Evolutionary conservation across 2,329 filamentous ascomycete species (phyloP), one percentile per base, ranked within the genome.

Genomic region (Aspergillus candidus): DNA sequence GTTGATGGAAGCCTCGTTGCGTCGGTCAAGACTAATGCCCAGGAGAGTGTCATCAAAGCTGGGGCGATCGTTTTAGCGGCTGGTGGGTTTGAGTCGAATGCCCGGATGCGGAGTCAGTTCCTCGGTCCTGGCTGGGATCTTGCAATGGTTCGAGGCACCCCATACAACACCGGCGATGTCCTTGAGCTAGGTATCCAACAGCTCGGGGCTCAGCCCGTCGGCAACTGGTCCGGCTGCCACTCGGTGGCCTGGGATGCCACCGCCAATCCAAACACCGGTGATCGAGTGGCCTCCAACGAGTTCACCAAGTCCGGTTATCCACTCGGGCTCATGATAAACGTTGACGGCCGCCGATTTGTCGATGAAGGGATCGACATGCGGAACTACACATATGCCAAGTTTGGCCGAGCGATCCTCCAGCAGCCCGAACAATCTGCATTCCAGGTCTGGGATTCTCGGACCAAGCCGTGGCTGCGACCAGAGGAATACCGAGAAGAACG

Each of bases 241-340:
- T 76, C 77, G 1, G 76, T 78, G 0, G 76, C 75, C 3, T 85
- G 82, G 82, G 82, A 86, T 53, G 79, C 78, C 1, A 75, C 82
- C 55, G 75, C 80, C 0, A 70, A 75, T 0, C 58, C 72, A 0
- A 57, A 78, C 47, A 65, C 66, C 0, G 82, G 82, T 3, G 75
- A 84, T 51, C 71, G 78, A 2, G 64, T 62, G 12, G 62, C 77
- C 1, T 81, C 81, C 4, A 85, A 85, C 53, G 75, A 84, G 57
- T 83, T 75, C 54, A 85, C 82, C 4, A 85, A 85, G 56, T 82
- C 77, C 1, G 82, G 81, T 1, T 85, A 85, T 53, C 81, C 82
- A 0, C 67, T 85, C 0, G 82, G 82, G 0, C 50, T 85, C 6
- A 84, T 83, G 75, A 44, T 85, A 10, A 85, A 85, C 53, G 58